These are phyloP conservation scores for Trapa incisa DNA, from an alignment of 345 rosid genomes.

Conservation along the genomic window DNA sequence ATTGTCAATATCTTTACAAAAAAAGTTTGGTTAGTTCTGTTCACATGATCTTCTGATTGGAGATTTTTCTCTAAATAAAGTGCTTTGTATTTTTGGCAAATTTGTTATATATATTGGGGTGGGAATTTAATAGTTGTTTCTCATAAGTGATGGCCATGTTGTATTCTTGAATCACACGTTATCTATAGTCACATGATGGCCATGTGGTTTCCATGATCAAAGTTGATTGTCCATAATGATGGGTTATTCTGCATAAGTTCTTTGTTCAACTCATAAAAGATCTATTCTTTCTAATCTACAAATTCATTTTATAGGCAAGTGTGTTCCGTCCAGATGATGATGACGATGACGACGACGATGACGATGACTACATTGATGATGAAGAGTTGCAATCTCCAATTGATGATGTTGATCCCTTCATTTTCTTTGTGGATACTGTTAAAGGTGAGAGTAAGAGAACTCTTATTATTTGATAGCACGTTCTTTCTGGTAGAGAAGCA, in stretches of 20 bases:
- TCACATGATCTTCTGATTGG: too few species aligned
- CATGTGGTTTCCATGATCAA: too few species aligned
- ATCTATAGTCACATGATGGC: too few species aligned
- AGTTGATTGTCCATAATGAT: too few species aligned
- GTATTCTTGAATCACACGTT: too few species aligned
- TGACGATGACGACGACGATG: conserved; percentile 64
- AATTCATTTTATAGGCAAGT: conserved; percentile 38
- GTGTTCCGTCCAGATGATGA: conserved; percentile 57
- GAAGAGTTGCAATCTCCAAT: conserved; percentile 93
- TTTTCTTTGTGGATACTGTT: conserved; percentile 76
- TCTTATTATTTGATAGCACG: background rate
- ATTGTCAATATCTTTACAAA: background rate
- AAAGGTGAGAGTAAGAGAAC: conserved; percentile 38
- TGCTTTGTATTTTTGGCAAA: too few species aligned
- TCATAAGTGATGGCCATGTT: too few species aligned
- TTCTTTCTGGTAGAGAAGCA: background rate
- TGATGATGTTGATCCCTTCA: conserved; percentile 93
- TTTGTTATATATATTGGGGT: too few species aligned
- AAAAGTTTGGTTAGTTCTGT: too few species aligned
- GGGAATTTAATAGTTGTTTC: too few species aligned
- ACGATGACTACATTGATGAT: conserved; percentile 87
- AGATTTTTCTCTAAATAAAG: too few species aligned
- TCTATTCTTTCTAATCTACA: background rate
- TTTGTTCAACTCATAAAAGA: background rate
- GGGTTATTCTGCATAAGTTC: background rate